These are phyloP conservation scores for Leccinum subgranulosum DNA, from an alignment of 768 basidiomycete species.

Conservation along the genomic window DNA sequence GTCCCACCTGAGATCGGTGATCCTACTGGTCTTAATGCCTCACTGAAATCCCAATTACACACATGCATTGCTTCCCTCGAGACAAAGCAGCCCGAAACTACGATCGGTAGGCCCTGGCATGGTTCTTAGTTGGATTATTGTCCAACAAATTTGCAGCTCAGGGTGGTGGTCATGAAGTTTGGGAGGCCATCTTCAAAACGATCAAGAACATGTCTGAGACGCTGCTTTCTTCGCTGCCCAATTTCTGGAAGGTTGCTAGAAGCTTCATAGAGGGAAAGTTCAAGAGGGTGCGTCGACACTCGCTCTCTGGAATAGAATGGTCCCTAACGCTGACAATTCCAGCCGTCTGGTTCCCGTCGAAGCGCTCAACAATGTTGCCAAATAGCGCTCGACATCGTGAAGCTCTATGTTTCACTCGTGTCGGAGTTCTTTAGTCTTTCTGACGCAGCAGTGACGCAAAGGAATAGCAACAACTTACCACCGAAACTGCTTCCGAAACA, in stretches of 20 bases:
- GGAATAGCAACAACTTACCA: slow-evolving; percentile 36
- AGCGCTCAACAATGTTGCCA: slow-evolving; percentile 79
- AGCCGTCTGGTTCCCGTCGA: slow-evolving; percentile 55
- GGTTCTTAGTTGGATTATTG: not conserved
- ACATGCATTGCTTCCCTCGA: slow-evolving; percentile 58
- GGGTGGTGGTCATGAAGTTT: slow-evolving; percentile 70
- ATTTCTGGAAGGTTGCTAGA: slow-evolving; percentile 91
- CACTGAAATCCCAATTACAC: slow-evolving; percentile 58
- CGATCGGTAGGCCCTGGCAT: slow-evolving; percentile 46
- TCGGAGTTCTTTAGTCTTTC: slow-evolving; percentile 86
- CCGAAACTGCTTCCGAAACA: slow-evolving; percentile 64
- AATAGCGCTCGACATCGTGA: slow-evolving; percentile 86
- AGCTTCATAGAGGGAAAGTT: slow-evolving; percentile 93
- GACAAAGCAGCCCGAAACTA: slow-evolving; percentile 56
- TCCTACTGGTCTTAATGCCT: slow-evolving; percentile 38
- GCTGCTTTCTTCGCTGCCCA: slow-evolving; percentile 80
- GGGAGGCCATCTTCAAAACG: slow-evolving; percentile 76
- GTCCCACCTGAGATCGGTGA: slow-evolving; percentile 33
- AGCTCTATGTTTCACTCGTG: slow-evolving; percentile 78
- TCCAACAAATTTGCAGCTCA: slow-evolving; percentile 45
- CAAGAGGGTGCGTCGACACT: slow-evolving; percentile 58
- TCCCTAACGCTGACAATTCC: slow-evolving; percentile 7
- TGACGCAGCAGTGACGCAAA: slow-evolving; percentile 66
- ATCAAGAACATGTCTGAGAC: slow-evolving; percentile 87
- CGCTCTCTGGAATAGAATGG: not conserved